Evolutionary conservation across 352 stramenopile genomes (phyloP), one percentile per base, ranked within the genome.

Genomic region (Elongisporangium prolatum): DNA sequence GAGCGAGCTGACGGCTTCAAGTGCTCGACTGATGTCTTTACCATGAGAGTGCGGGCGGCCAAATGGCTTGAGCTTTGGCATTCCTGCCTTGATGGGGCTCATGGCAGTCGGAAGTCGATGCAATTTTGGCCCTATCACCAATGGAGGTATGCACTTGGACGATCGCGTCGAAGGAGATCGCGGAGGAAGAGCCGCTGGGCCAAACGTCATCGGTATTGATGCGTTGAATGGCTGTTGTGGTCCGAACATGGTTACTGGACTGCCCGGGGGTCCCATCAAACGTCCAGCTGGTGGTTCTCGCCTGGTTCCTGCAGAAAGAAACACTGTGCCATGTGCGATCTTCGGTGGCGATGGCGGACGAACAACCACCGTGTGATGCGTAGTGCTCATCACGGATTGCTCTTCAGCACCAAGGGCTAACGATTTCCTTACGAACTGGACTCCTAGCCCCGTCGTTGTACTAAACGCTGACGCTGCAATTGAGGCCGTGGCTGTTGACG

Each of bases 291-390:
- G 28, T 40, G 28, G 28, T 40, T 40, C 28, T 40, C 28, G 28
- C 8, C 28, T 9, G 14, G 28, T 13, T 14, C 28, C 28, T 9
- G 57, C 38, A 5, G 62, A 65, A 48, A 70, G 37, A 21, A 70
- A 74, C 6, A 77, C 66, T 0, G 69, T 70, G 5, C 69, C 64
- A 22, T 77, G 69, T 7, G 63, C 34, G 56, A 77, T 61, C 21
- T 60, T 62, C n/a, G 67, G 59, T 16, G 66, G 66, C 16, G 65
- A 77, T 21, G 60, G 63, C 18, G 65, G 69, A 48, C 69, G 65
- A 50, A 70, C 17, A 0, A 64, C 67, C 2, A 74, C 60, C 4
- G 66, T 71, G 37, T 72, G 55, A 18, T 62, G 58, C 37, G 60
- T 14, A 40, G 28, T 40, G 28, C 9, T 40, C 28, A 40, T 40